phyloP scores from a whole-genome alignment of 164 flowering plant genomes.

The Macadamia integrifolia region DNA sequence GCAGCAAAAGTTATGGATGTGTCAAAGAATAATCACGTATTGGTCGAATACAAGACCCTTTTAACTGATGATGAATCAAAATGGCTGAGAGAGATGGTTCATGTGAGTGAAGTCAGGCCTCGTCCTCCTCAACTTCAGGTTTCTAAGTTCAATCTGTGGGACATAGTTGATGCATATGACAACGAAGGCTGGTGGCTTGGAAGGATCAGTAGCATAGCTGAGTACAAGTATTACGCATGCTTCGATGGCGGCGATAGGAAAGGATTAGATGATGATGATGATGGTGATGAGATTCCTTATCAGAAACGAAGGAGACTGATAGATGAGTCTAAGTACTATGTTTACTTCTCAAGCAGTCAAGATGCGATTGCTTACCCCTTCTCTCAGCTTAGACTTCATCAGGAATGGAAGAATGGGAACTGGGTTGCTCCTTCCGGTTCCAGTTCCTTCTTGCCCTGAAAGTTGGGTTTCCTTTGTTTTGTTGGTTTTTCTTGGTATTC shows the following conservation, averaged over 20 bases:
- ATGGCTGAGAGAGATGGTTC: neutral
- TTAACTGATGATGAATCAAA: neutral
- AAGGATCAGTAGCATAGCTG: neutral
- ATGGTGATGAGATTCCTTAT: too few species aligned
- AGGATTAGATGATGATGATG: too few species aligned
- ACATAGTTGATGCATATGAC: neutral
- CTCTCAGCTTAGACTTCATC: constrained; percentile 3
- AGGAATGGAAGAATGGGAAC: neutral
- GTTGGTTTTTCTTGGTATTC: too few species aligned
- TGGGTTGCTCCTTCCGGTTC: neutral
- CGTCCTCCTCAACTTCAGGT: neutral
- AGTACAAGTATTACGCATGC: neutral
- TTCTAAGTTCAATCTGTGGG: neutral
- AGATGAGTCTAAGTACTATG: neutral
- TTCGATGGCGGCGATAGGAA: too few species aligned
- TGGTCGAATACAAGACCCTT: neutral
- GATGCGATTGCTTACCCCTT: neutral
- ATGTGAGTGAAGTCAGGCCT: neutral
- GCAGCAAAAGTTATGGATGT: too few species aligned
- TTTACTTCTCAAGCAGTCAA: neutral
- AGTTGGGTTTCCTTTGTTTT: too few species aligned
- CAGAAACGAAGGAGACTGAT: too few species aligned
- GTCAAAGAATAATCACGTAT: too few species aligned
- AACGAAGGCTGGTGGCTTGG: constrained; percentile 1
- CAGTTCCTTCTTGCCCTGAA: too few species aligned